Evolutionary conservation across 495 filamentous ascomycete genomes (phyloP).

Genomic region (Aspergillus leporis): DNA sequence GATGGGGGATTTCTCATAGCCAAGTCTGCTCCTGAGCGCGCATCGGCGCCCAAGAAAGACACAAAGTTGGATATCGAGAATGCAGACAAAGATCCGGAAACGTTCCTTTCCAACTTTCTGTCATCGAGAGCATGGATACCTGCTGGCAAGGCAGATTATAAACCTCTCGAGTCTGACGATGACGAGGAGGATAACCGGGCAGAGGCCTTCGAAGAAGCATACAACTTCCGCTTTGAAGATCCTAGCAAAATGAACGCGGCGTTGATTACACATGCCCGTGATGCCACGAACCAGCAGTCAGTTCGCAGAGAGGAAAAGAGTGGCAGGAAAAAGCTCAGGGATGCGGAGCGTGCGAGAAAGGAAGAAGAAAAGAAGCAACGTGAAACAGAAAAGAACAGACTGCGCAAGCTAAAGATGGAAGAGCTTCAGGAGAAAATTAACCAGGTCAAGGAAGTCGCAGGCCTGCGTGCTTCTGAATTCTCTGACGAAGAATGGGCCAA

Average conservation of each 20-base stretch:
- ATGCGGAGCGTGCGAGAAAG: constrained; percentile 71
- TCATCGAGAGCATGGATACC: constrained; percentile 85
- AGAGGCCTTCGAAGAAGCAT: constrained; percentile 88
- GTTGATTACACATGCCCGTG: constrained; percentile 82
- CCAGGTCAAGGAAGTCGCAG: constrained; percentile 84
- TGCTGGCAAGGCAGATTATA: constrained; percentile 54
- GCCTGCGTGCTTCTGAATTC: constrained; percentile 62
- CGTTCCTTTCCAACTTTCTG: constrained; percentile 87
- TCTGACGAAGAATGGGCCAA: constrained; percentile 76
- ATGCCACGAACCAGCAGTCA: constrained; percentile 73
- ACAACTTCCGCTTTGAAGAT: constrained; percentile 95
- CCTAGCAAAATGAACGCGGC: constrained; percentile 80
- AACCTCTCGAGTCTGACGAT: constrained; percentile 90
- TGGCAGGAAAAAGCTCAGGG: constrained; percentile 71
- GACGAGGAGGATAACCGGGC: constrained; percentile 79
- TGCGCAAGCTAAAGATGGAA: constrained; percentile 84
- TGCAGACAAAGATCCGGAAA: constrained; percentile 89
- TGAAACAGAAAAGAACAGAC: constrained; percentile 77
- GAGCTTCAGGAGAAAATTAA: constrained; percentile 80
- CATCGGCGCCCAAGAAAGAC: constrained; percentile 44
- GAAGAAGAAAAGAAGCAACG: constrained; percentile 75
- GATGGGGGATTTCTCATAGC: constrained; percentile 71
- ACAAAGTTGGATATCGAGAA: constrained; percentile 63
- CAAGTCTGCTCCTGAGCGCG: constrained; percentile 41
- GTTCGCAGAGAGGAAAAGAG: constrained; percentile 81